Conservation (phyloP, 257 asterid species). For the Linderniella brevidens region DNA sequence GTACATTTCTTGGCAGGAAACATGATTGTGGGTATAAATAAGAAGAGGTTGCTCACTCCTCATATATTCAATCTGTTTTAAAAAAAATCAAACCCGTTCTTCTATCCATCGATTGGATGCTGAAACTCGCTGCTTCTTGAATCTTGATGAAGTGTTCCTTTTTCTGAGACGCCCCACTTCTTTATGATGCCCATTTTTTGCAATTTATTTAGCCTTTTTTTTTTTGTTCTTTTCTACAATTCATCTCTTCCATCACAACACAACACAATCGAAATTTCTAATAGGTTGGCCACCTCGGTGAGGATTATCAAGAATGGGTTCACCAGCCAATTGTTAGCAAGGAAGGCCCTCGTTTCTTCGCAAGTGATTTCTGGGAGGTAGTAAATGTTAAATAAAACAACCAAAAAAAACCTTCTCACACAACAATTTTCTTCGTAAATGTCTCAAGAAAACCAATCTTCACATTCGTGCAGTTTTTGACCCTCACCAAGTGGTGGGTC, state of each 20-base stretch:
- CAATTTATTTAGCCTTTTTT: no score
- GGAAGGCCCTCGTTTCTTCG: slow-evolving; percentile 83
- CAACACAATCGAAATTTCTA: neutral
- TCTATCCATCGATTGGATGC: neutral
- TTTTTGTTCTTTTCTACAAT: neutral
- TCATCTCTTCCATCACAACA: neutral
- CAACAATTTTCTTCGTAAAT: no score
- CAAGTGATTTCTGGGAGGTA: slow-evolving; percentile 78
- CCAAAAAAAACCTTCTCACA: neutral
- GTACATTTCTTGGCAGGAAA: neutral
- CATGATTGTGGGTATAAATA: no score
- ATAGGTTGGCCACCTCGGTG: slow-evolving; percentile 93
- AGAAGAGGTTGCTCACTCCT: no score
- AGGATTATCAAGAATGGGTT: slow-evolving; percentile 84
- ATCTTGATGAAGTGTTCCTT: neutral
- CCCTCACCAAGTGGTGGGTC: slow-evolving; percentile 67
- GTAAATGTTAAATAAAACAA: neutral
- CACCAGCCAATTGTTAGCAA: slow-evolving; percentile 83
- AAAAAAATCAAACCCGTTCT: no score
- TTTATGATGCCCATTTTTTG: no score
- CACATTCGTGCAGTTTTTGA: slow-evolving; percentile 44
- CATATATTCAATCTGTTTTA: no score
- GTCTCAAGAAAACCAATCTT: no score
- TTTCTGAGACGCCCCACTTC: no score
- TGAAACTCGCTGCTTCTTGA: neutral